Conservation (phyloP, 495 filamentous ascomycete species). For the Jackrogersella multiformis region DNA sequence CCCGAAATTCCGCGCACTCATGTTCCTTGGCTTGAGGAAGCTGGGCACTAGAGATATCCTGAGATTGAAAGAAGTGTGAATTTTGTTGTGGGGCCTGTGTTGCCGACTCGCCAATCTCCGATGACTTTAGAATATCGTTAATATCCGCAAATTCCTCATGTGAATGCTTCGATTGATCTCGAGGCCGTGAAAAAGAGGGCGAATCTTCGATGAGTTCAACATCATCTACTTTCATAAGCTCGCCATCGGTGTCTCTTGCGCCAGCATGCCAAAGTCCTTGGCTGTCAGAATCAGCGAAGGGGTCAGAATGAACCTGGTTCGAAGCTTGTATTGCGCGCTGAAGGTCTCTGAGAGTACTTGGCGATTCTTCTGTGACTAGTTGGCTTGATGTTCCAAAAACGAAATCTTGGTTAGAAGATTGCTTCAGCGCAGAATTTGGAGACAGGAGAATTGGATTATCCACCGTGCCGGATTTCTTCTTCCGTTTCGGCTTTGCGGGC, state of each 20-base stretch:
- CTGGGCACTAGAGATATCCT: constrained; percentile 31
- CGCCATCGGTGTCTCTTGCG: constrained; percentile 69
- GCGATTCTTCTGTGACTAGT: constrained; percentile 78
- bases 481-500: constrained; percentile 48
- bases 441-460: constrained; percentile 69
- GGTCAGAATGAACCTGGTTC: constrained; percentile 52
- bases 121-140: constrained; percentile 46
- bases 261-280: constrained; percentile 72
- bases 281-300: constrained; percentile 48
- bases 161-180: neutral
- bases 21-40: constrained; percentile 10
- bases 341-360: constrained; percentile 70
- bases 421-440: constrained; percentile 73
- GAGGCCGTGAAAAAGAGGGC: neutral
- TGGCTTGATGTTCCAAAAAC: constrained; percentile 95
- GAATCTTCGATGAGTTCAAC: constrained; percentile 61
- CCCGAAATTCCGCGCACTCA: neutral
- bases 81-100: neutral
- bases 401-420: constrained; percentile 78
- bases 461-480: constrained; percentile 55
- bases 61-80: constrained; percentile 17
- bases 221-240: constrained; percentile 66
- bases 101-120: constrained; percentile 12
- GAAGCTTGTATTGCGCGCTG: constrained; percentile 76
- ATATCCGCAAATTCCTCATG: constrained; percentile 50